Evolutionary conservation across 2,329 filamentous ascomycete species (phyloP).

Genomic region (Waltergamsia citrina): DNA sequence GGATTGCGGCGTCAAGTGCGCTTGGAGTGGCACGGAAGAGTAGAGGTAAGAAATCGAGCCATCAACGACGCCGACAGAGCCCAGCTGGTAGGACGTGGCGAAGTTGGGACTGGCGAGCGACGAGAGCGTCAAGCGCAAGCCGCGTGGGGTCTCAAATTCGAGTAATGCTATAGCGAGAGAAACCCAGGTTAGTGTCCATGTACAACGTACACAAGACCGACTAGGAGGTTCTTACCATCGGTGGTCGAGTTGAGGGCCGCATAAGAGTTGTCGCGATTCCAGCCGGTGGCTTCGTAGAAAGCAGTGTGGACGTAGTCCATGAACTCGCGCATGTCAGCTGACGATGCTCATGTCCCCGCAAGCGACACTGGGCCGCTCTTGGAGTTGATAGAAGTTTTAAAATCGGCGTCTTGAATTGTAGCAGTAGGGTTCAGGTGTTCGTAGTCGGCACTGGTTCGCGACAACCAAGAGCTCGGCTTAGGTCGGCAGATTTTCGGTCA

Average conservation of each 20-base stretch:
- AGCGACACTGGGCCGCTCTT: neutral
- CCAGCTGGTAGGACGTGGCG: constrained; percentile 86
- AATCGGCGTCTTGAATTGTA: too few species aligned
- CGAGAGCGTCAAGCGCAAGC: constrained; percentile 77
- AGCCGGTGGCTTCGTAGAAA: constrained; percentile 78
- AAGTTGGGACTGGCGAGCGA: constrained; percentile 90
- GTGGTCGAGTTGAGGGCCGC: constrained; percentile 75
- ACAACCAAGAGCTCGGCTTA: too few species aligned
- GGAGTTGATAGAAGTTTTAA: too few species aligned
- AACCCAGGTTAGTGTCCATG: neutral
- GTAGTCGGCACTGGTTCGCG: too few species aligned
- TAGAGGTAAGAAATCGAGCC: constrained; percentile 97
- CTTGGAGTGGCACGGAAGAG: constrained; percentile 69
- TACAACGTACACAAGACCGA: too few species aligned
- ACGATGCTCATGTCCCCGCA: constrained; percentile 2
- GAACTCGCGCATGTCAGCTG: constrained; percentile 74
- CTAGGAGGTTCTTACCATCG: constrained; percentile 45
- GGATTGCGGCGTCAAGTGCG: constrained; percentile 58
- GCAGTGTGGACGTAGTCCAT: constrained; percentile 94
- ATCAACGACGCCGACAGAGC: constrained; percentile 83
- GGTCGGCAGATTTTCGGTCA: too few species aligned
- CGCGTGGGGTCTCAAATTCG: constrained; percentile 78
- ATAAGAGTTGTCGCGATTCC: constrained; percentile 90
- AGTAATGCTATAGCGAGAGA: constrained; percentile 54
- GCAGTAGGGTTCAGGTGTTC: too few species aligned